A percentile compares a stretch with the other conserved stretches of the same genome.
These are phyloP conservation scores for Vanilla planifolia DNA, from an alignment of 106 monocot species.

Conservation along the genomic window DNA sequence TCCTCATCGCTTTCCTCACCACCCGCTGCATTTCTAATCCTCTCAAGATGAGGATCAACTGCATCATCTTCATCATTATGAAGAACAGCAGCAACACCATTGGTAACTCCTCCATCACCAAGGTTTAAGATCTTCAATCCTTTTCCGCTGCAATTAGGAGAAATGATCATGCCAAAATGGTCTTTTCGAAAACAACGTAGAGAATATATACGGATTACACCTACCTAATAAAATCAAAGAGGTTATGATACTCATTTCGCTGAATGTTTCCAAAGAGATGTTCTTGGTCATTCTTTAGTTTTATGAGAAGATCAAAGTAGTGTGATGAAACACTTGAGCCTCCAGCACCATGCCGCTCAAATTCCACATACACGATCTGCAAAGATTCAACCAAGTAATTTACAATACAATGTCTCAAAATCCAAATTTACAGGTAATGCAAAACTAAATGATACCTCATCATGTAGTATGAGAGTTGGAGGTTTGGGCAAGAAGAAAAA, in stretches of 20 bases:
- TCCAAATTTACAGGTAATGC: neutral
- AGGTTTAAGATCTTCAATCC: constrained; percentile 91
- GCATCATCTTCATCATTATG: constrained; percentile 74
- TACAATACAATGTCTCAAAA: neutral
- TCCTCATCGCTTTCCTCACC: constrained; percentile 98
- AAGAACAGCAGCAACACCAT: constrained; percentile 72
- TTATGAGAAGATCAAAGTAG: constrained; percentile 99
- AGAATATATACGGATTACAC: neutral
- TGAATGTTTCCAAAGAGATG: constrained; percentile 98
- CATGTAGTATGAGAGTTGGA: constrained; percentile 98
- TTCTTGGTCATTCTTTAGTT: constrained; percentile 90
- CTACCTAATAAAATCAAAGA: constrained; percentile 93
- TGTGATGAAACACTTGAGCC: constrained; percentile 96
- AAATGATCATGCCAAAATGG: neutral
- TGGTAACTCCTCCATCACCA: constrained; percentile 54
- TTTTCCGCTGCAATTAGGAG: constrained; percentile 53
- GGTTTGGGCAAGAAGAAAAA: constrained; percentile 99
- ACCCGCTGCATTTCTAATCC: constrained; percentile 77
- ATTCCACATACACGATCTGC: constrained; percentile 93
- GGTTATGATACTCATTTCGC: constrained; percentile 94
- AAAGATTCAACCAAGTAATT: neutral
- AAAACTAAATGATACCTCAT: constrained; percentile 50
- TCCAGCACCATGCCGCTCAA: constrained; percentile 96
- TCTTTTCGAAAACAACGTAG: neutral
- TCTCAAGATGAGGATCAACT: constrained; percentile 94